Evolutionary conservation across 768 basidiomycete species (phyloP).

Genomic region (Tephrocybe sp.): DNA sequence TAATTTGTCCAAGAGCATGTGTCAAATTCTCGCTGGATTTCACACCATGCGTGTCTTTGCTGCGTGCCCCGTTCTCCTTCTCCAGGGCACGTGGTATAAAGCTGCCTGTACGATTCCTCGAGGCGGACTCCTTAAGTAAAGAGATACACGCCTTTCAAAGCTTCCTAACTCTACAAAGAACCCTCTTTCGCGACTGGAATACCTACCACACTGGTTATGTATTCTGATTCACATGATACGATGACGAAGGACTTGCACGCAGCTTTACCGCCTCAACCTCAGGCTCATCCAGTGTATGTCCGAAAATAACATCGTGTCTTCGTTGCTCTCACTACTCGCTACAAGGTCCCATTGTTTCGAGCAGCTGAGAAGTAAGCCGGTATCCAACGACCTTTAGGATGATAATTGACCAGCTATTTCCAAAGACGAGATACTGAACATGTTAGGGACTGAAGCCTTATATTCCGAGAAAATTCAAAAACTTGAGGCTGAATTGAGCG

Average conservation of each 20-base stretch:
- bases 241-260: constrained; percentile 5
- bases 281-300: constrained; percentile 18
- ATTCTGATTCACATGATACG: constrained; percentile 15
- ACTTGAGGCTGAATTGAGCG: constrained; percentile 38
- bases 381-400: background rate
- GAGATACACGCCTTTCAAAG: background rate
- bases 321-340: background rate
- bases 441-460: constrained; percentile 31
- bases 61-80: background rate
- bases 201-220: no score
- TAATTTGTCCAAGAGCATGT: background rate
- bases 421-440: constrained; percentile 36
- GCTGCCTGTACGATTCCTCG: background rate
- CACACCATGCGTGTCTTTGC: background rate
- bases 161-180: background rate
- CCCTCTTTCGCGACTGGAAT: background rate
- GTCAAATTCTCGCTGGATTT: background rate
- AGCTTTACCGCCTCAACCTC: constrained; percentile 11
- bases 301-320: background rate
- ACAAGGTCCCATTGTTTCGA: constrained; percentile 31
- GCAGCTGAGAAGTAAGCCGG: constrained; percentile 32
- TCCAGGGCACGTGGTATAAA: background rate
- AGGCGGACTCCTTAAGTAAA: background rate
- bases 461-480: constrained; percentile 30
- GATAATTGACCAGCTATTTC: background rate